Base-by-base conservation (phyloP, 2,329 filamentous ascomycete species). In the Talaromyces sp. region DNA sequence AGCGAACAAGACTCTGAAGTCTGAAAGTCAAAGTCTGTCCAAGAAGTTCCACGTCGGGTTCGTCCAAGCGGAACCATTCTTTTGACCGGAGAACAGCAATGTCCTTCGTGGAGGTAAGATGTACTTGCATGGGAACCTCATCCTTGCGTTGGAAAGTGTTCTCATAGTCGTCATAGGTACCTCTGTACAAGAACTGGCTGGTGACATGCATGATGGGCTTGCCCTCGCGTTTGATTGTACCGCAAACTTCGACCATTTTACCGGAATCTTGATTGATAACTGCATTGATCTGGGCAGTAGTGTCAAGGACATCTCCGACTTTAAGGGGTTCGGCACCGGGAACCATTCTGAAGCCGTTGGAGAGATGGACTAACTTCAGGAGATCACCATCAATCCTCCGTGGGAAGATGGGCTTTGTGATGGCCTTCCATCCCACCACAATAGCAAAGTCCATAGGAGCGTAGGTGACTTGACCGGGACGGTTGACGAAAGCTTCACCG, bases 231-330 rank as follows among this genome's bases (percentile, higher is more conserved):
- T 84, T 88, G 68, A 99, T 96, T 5, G 94, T 99, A 62, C 94
- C 94, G 69, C 92, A 97, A n/a, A 99, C 93, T 76, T 99, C 95
- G 17, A 99, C 95, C 92, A 99, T 97, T 82, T 99, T 99, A 50
- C 94, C 94, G 60, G 94, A 91, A 13, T 96, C 91, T 74, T 99
- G 92, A 78, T 97, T 99, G 79, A 99, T 88, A 68, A 99, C 91
- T 15, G 94, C 91, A 67, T 99, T 97, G 78, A 99, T 89, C 73
- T 95, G 91, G 43, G 94, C 94, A 57, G 90, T 96, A 2, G 94
- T 97, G 62, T 91, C 87, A 19, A 99, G 84, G 62, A 92, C 85
- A 71, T 99, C 94, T 31, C 91, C 94, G 78, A 96, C 96, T 83
- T 96, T 95, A 61, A 99, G 78, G 15, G 94, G 93, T 71, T 96